Base-by-base conservation (phyloP, 179 eudicot genomes). In the Corrigiola litoralis region DNA sequence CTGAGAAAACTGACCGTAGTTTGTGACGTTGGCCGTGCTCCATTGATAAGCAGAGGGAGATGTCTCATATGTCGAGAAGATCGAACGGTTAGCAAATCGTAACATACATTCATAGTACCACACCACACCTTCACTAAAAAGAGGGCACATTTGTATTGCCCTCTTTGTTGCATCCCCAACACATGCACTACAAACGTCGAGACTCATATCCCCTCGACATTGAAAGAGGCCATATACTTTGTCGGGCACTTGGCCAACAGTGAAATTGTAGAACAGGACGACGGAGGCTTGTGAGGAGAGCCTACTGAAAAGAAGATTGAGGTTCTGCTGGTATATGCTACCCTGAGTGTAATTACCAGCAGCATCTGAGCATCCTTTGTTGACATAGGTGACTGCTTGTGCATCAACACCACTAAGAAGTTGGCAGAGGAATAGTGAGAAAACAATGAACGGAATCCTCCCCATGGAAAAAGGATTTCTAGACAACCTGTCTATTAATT, bases 31-130 rank as follows among this genome's bases (percentile, higher is more conserved):
- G 49, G 1, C 1, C 3, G 6, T 0, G 21, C 10, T 55, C 40
- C n/a, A 21, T 7, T 1, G 0, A 0, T n/a, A 2, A 5, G 5
- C 1, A 6, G 27, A 17, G 4, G 61, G 69, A 40, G 11, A 1
- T 2, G 21, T 45, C 63, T 70, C 68, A 9, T 12, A 12, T n/a
- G n/a, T 21, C 5, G 72, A 70, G 44, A 70, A 75, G n/a, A 70
- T 70, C 4, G 54, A 37, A 45, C 64, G 75, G 42, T 75, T 52
- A 24, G 79, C 63, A 56, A 65, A 75, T 24, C 79, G 67, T 25
- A 75, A 38, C 71, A 60, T 70, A 59, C 79, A 70, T 21, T 69
- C 62, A 11, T 58, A 1, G 21, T 65, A 75, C 78, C 78, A 54
- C 53, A 58, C 24, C 0, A 59, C 34, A 14, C 66, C 71, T 65